Conservation (phyloP, 2,329 filamentous ascomycete species). For the Aspergillus sp. region DNA sequence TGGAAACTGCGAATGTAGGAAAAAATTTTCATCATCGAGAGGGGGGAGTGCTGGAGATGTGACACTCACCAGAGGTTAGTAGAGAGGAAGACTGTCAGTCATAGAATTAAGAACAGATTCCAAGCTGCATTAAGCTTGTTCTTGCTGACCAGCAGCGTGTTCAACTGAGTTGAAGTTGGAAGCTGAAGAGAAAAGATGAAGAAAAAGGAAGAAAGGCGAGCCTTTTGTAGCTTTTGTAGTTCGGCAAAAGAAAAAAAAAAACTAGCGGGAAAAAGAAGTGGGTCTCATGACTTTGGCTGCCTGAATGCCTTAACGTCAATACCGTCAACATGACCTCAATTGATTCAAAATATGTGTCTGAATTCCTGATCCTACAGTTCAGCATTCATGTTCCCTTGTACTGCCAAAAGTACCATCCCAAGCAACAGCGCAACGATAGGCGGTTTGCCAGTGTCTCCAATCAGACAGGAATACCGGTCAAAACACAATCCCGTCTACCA, state of each 20-base stretch:
- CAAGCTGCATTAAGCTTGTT: slow-evolving; percentile 8
- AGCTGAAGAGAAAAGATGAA: background rate
- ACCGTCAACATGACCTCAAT: too few species aligned
- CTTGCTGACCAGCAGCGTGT: background rate
- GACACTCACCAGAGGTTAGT: background rate
- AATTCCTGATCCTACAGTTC: too few species aligned
- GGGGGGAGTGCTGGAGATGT: background rate
- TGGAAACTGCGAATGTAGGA: slow-evolving; percentile 46
- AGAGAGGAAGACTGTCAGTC: too few species aligned
- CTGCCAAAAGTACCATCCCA: too few species aligned
- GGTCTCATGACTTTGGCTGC: background rate
- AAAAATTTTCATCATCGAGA: slow-evolving; percentile 39
- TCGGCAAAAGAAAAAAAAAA: slow-evolving; percentile 2
- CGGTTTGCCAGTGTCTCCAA: too few species aligned
- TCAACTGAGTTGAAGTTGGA: background rate
- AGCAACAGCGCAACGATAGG: too few species aligned
- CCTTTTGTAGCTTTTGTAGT: slow-evolving; percentile 4
- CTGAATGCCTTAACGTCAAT: slow-evolving; percentile 7
- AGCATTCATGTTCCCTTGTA: too few species aligned
- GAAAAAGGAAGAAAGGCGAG: background rate
- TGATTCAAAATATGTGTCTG: too few species aligned
- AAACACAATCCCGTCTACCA: too few species aligned
- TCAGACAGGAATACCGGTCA: too few species aligned
- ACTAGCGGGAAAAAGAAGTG: slow-evolving; percentile 2
- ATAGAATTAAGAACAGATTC: too few species aligned